phyloP scores from a whole-genome alignment of 768 basidiomycete genomes.

The Mrakia frigida region DNA sequence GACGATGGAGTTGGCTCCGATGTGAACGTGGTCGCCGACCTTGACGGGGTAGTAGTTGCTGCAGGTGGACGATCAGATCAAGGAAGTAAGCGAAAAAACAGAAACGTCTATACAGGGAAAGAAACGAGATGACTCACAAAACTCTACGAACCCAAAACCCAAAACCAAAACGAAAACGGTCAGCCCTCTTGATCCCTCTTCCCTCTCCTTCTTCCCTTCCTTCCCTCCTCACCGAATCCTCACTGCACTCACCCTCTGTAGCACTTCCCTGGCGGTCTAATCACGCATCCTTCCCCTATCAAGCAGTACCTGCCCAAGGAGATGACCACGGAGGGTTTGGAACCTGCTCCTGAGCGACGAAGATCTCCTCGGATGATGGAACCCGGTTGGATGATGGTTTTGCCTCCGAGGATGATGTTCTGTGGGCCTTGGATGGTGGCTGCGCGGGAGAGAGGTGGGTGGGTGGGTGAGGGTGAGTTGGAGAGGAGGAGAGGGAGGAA shows the following conservation, averaged over 20 bases:
- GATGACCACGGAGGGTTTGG: constrained; percentile 76
- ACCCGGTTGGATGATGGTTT: constrained; percentile 85
- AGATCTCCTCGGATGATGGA: constrained; percentile 93
- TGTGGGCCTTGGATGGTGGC: constrained; percentile 88
- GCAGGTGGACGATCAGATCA: background rate
- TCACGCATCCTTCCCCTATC: constrained; percentile 80
- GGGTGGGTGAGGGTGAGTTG: background rate
- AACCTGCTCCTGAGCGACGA: constrained; percentile 73
- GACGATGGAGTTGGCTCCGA: constrained; percentile 79
- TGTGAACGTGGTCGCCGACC: constrained; percentile 89
- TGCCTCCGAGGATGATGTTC: constrained; percentile 95
- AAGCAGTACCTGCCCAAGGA: constrained; percentile 88
- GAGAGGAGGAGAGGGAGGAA: background rate
- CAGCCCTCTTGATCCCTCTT: background rate
- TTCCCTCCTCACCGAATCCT: background rate
- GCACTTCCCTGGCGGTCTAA: constrained; percentile 51
- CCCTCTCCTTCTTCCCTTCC: background rate
- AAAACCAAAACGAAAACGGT: constrained; percentile 62
- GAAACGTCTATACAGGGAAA: background rate
- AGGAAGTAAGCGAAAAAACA: too few relatives aligned
- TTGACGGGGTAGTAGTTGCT: constrained; percentile 94
- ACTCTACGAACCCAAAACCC: background rate
- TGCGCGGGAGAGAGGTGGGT: constrained; percentile 38
- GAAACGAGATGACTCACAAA: constrained; percentile 7
- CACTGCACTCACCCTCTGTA: constrained; percentile 44